Base-by-base conservation (phyloP, 208 protist species). In the Trypanosoma scelopori region DNA sequence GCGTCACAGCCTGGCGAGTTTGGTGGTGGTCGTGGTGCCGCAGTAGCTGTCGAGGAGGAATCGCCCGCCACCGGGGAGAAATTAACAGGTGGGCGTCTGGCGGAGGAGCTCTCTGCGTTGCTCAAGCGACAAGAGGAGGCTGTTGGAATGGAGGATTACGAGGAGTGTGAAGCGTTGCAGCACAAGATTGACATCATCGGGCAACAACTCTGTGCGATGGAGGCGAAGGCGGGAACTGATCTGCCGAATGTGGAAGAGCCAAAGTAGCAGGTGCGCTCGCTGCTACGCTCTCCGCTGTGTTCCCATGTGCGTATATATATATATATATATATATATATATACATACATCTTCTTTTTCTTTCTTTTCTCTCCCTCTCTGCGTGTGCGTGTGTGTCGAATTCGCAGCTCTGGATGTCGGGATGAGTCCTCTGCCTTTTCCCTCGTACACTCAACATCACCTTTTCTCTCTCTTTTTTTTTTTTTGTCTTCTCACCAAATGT, bases 141-240 rank as follows among this genome's bases (percentile, higher is more conserved):
- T 3, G 22, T 48, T 45, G 63, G 16, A 32, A 15, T 22, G n/a
- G 63, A 69, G 27, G 27, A 57, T 49, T 69, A 35, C 35, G 63
- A 69, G 23, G 32, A 20, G 50, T 69, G 63, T 39, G 63, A 69
- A n/a, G 4, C 35, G 45, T 11, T 69, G 7, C 63, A 69, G 49
- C 5, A 47, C 4, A 9, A 23, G 5, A 69, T 69, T 3, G 63
- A 69, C 16, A 27, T n/a, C 18, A 1, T 69, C n/a, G 51, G 48
- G 39, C 12, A 39, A 20, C 15, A 35, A 11, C 52, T 57, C 28
- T 28, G 6, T 30, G 5, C 5, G 32, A 6, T 32, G 5, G 13
- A 28, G 20, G 9, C 32, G 16, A 11, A 32, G 6, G 12, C 43
- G n/a, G 9, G 9, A 37, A 37, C 5, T 9, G 32, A 37, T 37